Percentiles rank a stretch among this genome's conserved stretches.
These are phyloP conservation scores for Aspergillus puulaauensis DNA, from an alignment of 2,329 filamentous ascomycete genomes.

Conservation along the genomic window DNA sequence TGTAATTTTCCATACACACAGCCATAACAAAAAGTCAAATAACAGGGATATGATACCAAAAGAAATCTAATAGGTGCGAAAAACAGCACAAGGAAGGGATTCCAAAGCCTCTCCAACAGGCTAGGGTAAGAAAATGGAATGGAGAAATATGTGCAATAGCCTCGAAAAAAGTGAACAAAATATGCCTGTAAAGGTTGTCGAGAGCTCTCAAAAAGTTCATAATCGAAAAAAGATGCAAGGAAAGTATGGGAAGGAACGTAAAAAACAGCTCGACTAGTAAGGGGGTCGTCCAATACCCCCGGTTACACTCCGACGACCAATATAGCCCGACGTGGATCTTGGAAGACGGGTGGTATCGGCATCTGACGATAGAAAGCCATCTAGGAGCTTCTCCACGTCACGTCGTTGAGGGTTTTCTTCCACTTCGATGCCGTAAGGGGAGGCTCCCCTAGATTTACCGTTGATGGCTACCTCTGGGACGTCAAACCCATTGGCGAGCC, in stretches of 20 bases:
- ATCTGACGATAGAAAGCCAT: conserved; percentile 33
- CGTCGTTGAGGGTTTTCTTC: conserved; percentile 26
- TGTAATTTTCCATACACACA: conserved; percentile 12
- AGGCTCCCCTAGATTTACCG: conserved; percentile 13
- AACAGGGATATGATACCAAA: conserved; percentile 8
- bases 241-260: conserved; percentile 2
- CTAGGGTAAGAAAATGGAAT: neutral
- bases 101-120: neutral
- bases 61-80: conserved; percentile 6
- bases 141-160: conserved; percentile 14
- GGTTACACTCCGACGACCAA: conserved; percentile 23
- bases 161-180: conserved; percentile 11
- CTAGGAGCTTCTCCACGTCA: conserved; percentile 38
- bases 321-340: conserved; percentile 13
- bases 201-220: neutral
- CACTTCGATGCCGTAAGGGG: conserved; percentile 17
- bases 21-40: conserved; percentile 1
- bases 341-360: conserved; percentile 15
- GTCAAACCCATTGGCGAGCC: conserved; percentile 22
- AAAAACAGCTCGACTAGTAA: conserved; percentile 23
- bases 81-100: conserved; percentile 15
- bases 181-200: neutral
- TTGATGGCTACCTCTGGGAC: conserved; percentile 11
- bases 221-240: neutral
- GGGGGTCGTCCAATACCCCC: conserved; percentile 36